Base-by-base conservation (phyloP, 495 filamentous ascomycete genomes). In the Parathielavia hyrcaniae region DNA sequence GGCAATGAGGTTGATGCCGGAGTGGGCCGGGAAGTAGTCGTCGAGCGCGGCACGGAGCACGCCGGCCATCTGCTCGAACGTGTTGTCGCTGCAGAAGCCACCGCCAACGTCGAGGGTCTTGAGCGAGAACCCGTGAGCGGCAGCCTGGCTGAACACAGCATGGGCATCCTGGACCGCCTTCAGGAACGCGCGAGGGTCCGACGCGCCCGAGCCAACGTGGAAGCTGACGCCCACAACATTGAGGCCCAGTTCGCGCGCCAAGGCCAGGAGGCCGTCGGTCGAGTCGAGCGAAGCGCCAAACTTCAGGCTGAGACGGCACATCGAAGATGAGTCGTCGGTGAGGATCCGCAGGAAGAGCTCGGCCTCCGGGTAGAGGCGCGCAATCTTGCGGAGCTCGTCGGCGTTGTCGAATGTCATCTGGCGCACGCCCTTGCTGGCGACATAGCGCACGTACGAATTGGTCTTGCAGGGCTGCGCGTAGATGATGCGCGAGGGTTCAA, bases 381-480 rank as follows among this genome's bases (percentile, higher is more conserved):
- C 92, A 73, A 95, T 93, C 80, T 99, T 97, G 81, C 92, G 89
- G 36, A 99, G 82, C 77, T 99, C 95, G 67, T 97, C 93, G 61
- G 90, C 84, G 64, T 97, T 97, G 77, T 99, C 93, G 65, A 97
- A 97, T 12, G 93, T 97, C 91, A 99, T 97, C 78, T 96, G 90
- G 77, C 89, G 95, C 65, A 99, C 92, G 58, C 85, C 87, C 55
- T 86, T 71, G 69, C 84, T 80, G 55, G 85, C 82, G 52, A 92
- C 92, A 65, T 89, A 95, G 64, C 91, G 89, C 59, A 97, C 78
- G 73, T 97, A 96, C 40, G 91, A 96, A 73, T 95, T 95, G 67
- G 93, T 97, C 82, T 97, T 97, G 86, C 95, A 97, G 44, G 93
- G 93, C 71, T 99, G 95, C 49, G 93, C 95, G 68, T 97, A 99